Evolutionary conservation across 2,329 filamentous ascomycete genomes (phyloP).

Genomic region (Pyrenochaeta sp.): DNA sequence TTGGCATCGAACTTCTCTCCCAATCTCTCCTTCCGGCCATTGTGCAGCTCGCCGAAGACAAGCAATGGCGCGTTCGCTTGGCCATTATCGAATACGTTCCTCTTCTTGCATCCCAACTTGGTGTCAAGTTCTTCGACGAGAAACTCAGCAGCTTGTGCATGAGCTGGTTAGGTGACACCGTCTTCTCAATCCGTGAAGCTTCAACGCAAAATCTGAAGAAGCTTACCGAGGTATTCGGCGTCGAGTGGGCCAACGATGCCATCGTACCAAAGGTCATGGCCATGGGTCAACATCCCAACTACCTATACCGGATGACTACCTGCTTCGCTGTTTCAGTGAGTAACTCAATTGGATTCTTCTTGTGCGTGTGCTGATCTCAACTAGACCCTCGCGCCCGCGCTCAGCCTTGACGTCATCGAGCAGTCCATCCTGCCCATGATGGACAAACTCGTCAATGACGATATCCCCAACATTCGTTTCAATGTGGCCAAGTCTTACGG

Average conservation of each 20-base stretch:
- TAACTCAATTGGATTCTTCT: slow-evolving; percentile 27
- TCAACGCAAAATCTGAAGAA: slow-evolving; percentile 98
- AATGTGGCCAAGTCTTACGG: slow-evolving; percentile 98
- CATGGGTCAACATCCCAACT: slow-evolving; percentile 98
- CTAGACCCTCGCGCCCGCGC: slow-evolving; percentile 90
- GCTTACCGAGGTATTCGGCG: slow-evolving; percentile 96
- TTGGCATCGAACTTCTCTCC: slow-evolving; percentile 95
- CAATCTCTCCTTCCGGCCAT: slow-evolving; percentile 97
- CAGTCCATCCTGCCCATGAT: slow-evolving; percentile 95
- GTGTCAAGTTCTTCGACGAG: slow-evolving; percentile 98
- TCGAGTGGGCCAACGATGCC: slow-evolving; percentile 95
- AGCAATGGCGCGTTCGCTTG: slow-evolving; percentile 97
- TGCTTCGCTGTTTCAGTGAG: slow-evolving; percentile 98
- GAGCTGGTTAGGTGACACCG: slow-evolving; percentile 97
- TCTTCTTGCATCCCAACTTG: slow-evolving; percentile 91
- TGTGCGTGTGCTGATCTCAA: slow-evolving; percentile 15
- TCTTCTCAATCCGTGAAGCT: slow-evolving; percentile 97
- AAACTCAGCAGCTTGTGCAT: slow-evolving; percentile 95
- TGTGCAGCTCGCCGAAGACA: slow-evolving; percentile 96
- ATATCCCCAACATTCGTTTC: slow-evolving; percentile 99
- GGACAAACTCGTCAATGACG: slow-evolving; percentile 89
- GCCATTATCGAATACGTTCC: slow-evolving; percentile 99
- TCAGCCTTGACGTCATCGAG: slow-evolving; percentile 91
- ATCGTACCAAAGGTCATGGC: slow-evolving; percentile 99
- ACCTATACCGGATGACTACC: slow-evolving; percentile 99